Base-by-base conservation (phyloP, 352 stramenopile genomes). In the Globisporangium irregulare region DNA sequence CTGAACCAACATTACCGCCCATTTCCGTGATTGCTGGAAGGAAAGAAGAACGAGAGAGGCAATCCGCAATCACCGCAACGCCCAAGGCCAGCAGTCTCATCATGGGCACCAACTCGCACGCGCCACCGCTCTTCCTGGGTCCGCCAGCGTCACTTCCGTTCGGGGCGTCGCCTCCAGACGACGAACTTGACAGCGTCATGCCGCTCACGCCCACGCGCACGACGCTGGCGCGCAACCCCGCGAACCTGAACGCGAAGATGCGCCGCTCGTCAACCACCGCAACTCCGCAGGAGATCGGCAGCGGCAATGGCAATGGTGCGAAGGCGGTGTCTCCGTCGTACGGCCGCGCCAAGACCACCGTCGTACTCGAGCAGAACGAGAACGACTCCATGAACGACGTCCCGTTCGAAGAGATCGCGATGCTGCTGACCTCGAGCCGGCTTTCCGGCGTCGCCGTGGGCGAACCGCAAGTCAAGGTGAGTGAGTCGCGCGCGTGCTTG, bases 321-420 rank as follows among this genome's bases (percentile, higher is more conserved):
- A 9, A 32, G 6, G 8, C 64, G 1, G 25, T 22, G 9, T 62
- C 66, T 12, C 66, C 66, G 4, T 25, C 56, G 41, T 29, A 50
- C 14, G 67, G 20, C 25, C 62, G 61, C 25, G 61, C 67, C 32
- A 68, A 65, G 43, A 73, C 61, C 20, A 50, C 41, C 20, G 56
- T 68, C 1, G 27, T 66, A 15, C 50, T 54, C 15, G 57, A 65
- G 59, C 50, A 64, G 67, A 68, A 69, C 55, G 67, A 73, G 56
- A 68, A 68, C 43, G 67, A 61, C 1, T 55, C 66, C n/a, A 63
- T 29, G 20, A 69, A 69, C 27, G 67, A 73, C n/a, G 53, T 73
- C 6, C 67, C 67, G 55, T 69, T 73, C 9, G 67, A 73, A 54
- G 67, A 73, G 32, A 69, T 73, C 48, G 67, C 67, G 15, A 57